Percentiles rank a stretch among this genome's conserved stretches.
phyloP scores from a whole-genome alignment of 352 stramenopile species.

The Pythium periplocum region DNA sequence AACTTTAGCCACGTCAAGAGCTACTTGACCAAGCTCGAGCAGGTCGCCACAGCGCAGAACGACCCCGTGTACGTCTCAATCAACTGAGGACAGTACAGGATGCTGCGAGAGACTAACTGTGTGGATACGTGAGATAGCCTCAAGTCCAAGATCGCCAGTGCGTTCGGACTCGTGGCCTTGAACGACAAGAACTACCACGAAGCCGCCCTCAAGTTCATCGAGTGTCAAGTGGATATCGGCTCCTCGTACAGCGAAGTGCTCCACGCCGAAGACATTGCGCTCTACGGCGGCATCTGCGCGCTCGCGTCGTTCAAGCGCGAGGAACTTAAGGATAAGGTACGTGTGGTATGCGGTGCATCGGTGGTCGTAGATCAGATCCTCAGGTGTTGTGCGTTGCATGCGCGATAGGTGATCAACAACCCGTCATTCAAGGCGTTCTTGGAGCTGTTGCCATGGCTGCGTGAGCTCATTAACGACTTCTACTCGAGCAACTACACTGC shows the following conservation, averaged over 20 bases:
- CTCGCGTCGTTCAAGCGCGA: conserved; percentile 81
- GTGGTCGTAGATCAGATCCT: too few relatives aligned
- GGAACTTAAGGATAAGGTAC: conserved; percentile 71
- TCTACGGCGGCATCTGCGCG: conserved; percentile 83
- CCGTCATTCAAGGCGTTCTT: conserved; percentile 85
- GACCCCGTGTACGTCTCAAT: conserved; percentile 55
- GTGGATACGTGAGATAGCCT: conserved; percentile 26
- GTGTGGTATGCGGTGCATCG: background rate
- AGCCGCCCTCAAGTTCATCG: conserved; percentile 75
- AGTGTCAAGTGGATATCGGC: conserved; percentile 76
- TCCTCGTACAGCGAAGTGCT: conserved; percentile 75
- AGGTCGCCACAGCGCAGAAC: conserved; percentile 59
- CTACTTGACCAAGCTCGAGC: conserved; percentile 85
- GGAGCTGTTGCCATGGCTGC: conserved; percentile 80
- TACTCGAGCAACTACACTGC: conserved; percentile 84
- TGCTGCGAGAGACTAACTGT: background rate
- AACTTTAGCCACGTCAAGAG: conserved; percentile 85
- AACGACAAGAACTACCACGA: conserved; percentile 78
- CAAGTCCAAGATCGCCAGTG: conserved; percentile 76
- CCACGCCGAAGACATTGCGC: conserved; percentile 81
- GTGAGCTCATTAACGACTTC: conserved; percentile 86
- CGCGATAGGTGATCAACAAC: conserved; percentile 74
- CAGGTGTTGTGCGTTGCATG: background rate
- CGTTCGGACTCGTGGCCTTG: conserved; percentile 74
- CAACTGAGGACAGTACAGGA: background rate